Conservation (phyloP, 2,329 filamentous ascomycete species). For the Botryotinia calthae region DNA sequence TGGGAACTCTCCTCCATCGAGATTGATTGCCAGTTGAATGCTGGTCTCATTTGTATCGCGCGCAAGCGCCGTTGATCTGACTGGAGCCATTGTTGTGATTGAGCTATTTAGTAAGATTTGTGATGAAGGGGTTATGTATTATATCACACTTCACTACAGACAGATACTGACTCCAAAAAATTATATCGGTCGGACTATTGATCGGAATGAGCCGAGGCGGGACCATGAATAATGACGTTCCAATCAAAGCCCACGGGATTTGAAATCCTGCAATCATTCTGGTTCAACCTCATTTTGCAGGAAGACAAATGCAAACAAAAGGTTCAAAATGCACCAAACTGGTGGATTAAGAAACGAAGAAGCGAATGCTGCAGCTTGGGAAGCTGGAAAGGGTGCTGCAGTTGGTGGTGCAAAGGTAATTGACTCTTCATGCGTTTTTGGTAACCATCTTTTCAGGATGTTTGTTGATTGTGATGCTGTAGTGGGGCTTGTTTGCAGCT, state of each 20-base stretch:
- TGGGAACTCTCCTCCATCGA: constrained; percentile 68
- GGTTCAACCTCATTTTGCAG: constrained; percentile 10
- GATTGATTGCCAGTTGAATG: constrained; percentile 74
- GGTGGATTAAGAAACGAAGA: constrained; percentile 63
- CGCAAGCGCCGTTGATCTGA: constrained; percentile 72
- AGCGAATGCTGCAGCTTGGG: constrained; percentile 67
- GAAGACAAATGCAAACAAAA: constrained; percentile 21
- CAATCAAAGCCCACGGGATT: constrained; percentile 16
- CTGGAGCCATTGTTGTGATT: constrained; percentile 18
- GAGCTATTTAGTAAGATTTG: not conserved
- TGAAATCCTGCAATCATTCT: constrained; percentile 1
- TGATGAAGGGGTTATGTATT: not conserved
- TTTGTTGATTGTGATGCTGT: constrained; percentile 21
- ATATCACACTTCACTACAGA: not conserved
- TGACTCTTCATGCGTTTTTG: not conserved
- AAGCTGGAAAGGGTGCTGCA: constrained; percentile 65
- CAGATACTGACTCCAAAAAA: constrained; percentile 11
- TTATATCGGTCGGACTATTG: constrained; percentile 17
- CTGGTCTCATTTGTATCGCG: constrained; percentile 98
- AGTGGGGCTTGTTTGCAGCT: constrained; percentile 68
- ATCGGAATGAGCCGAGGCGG: constrained; percentile 20
- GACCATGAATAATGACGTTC: constrained; percentile 13
- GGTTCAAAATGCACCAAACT: constrained; percentile 47
- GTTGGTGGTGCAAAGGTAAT: constrained; percentile 63
- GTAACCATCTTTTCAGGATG: not conserved